These are phyloP conservation scores for Brasilioporus rufonigricans DNA, from an alignment of 768 basidiomycete species.

Conservation along the genomic window DNA sequence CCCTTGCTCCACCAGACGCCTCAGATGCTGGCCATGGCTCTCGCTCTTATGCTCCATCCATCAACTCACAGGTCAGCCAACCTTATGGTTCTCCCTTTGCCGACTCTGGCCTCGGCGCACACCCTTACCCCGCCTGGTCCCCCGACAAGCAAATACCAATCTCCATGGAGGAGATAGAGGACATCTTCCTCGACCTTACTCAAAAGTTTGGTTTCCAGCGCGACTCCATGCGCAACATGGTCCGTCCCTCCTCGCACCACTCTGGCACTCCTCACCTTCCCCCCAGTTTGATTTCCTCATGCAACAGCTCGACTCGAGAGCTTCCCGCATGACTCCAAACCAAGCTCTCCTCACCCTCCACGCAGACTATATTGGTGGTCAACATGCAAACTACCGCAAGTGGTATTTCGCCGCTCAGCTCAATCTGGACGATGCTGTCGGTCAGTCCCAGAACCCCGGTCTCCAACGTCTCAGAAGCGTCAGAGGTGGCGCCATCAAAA, in stretches of 20 bases:
- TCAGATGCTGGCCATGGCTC: slow-evolving; percentile 33
- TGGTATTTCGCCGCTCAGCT: slow-evolving; percentile 99
- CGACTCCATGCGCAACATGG: slow-evolving; percentile 96
- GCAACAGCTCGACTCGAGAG: slow-evolving; percentile 95
- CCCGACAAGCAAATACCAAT: slow-evolving; percentile 92
- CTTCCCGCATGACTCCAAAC: slow-evolving; percentile 97
- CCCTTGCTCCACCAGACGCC: slow-evolving; percentile 11
- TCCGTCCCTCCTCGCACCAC: slow-evolving; percentile 30
- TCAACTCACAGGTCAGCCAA: slow-evolving; percentile 59
- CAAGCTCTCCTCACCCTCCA: slow-evolving; percentile 96
- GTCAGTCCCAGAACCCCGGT: slow-evolving; percentile 91
- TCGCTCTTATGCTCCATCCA: slow-evolving; percentile 54
- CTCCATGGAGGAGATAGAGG: slow-evolving; percentile 97
- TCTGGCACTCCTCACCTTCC: slow-evolving; percentile 7
- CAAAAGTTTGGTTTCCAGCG: slow-evolving; percentile 99
- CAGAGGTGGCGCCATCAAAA: slow-evolving; percentile 53
- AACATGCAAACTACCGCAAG: slow-evolving; percentile 98
- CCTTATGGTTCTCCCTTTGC: slow-evolving; percentile 58
- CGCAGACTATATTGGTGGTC: slow-evolving; percentile 98
- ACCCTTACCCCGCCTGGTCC: slow-evolving; percentile 95
- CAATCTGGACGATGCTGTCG: slow-evolving; percentile 98
- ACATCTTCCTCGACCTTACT: slow-evolving; percentile 95
- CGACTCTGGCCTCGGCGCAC: slow-evolving; percentile 51
- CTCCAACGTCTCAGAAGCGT: slow-evolving; percentile 85
- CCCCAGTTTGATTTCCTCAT: slow-evolving; percentile 92